Conservation (phyloP, 116 monocot genomes). For the Papilionanthe hybrid region DNA sequence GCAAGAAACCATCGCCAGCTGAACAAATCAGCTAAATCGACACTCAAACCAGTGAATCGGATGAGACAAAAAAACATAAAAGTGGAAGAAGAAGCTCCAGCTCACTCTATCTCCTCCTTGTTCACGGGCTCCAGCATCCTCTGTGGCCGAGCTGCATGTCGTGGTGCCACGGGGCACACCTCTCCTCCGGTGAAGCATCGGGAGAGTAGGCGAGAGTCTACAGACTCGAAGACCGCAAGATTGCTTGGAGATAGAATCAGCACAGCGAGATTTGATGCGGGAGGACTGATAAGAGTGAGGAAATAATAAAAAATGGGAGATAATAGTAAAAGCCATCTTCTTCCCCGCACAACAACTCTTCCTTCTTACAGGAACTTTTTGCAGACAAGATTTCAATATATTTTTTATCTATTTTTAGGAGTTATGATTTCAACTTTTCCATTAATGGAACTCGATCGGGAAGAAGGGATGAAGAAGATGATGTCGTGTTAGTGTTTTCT, state of each 20-base stretch:
- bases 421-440: background rate
- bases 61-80: background rate
- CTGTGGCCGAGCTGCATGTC: background rate
- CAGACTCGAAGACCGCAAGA: too few species aligned
- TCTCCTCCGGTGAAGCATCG: slow-evolving; percentile 20
- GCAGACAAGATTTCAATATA: background rate
- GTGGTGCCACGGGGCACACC: background rate
- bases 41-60: background rate
- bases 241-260: background rate
- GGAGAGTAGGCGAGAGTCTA: background rate
- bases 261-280: background rate
- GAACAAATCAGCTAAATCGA: too few species aligned
- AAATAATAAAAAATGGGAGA: background rate
- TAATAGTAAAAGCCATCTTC: slow-evolving; percentile 7
- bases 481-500: background rate
- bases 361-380: background rate
- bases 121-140: background rate
- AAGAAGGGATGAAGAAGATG: background rate
- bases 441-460: background rate
- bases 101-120: slow-evolving; percentile 3
- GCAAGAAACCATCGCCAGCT: background rate
- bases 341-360: background rate
- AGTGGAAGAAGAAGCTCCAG: too few species aligned
- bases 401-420: too few species aligned
- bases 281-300: background rate